Evolutionary conservation across 1,139 yeast genomes (phyloP), one percentile per base, ranked within the genome.

Genomic region (Scheffersomyces illinoinensis): DNA sequence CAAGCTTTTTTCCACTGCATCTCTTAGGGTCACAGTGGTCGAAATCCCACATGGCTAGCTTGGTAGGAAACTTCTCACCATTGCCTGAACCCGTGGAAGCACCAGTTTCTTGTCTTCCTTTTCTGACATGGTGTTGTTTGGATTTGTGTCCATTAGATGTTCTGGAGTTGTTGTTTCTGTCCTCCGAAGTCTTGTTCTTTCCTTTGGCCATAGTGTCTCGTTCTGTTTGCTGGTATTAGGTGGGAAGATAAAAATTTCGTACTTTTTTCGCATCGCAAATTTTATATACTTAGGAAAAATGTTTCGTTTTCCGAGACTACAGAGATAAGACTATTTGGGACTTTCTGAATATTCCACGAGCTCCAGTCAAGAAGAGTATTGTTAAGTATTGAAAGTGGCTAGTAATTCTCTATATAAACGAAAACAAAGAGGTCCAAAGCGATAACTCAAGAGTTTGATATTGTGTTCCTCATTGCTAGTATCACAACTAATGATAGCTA

Each of bases 11-110:
- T 24, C 99, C 99, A 64, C 97, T 90, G 71, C 99, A 95, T 71
- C 98, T 83, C 71, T 96, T 96, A 3, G 99, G 99, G 74, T 95
- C 99, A 76, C 99, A 95, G 72, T 95, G 99, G 67, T 93, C 97
- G 71, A 96, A 95, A 74, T 95, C 95, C 98, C 96, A 90, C 96
- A 90, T 90, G 12, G 93, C 95, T 50, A 90, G 68, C 68, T 89
- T 89, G 24, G 89, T 85, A 1, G 93, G 95, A 66, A 88, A 88
- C 54, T 79, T 76, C 24, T 65, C 66, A 14, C 61, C 61, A 24
- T 54, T 51, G 5, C 48, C 54, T 10, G 54, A n/a, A 17, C 59
- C n/a, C 2, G 47, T 48, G 21, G 50, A 17, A 24, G 71, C 66
- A 1, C 73, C 75, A 1, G 71, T 65, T 67, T 84, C 88, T 63